Evolutionary conservation across 805 yeast species (phyloP).

Genomic region (Phaffomyces antillensis): DNA sequence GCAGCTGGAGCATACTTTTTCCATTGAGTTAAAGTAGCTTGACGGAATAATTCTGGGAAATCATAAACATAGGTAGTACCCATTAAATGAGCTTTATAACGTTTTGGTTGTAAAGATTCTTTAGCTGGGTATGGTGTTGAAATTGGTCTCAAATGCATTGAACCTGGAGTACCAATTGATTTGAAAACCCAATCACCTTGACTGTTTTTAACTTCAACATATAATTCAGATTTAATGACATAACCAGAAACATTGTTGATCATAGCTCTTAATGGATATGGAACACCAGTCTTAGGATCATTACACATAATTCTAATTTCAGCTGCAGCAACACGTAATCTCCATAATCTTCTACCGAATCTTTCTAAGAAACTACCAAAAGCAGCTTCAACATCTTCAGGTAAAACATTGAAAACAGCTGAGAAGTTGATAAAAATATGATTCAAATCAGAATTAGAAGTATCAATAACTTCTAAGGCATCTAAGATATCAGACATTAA

Average conservation of each 20-base stretch:
- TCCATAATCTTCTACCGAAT: slow-evolving; percentile 94
- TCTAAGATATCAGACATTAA: slow-evolving; percentile 94
- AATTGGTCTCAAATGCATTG: slow-evolving; percentile 95
- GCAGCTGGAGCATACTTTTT: slow-evolving; percentile 48
- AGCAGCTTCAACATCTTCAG: slow-evolving; percentile 95
- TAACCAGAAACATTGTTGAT: slow-evolving; percentile 96
- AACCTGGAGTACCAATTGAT: slow-evolving; percentile 89
- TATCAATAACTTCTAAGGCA: slow-evolving; percentile 88
- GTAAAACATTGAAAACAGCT: slow-evolving; percentile 89
- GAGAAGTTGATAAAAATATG: slow-evolving; percentile 96
- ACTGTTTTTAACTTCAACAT: slow-evolving; percentile 87
- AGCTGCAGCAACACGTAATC: slow-evolving; percentile 94
- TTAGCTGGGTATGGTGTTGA: slow-evolving; percentile 96
- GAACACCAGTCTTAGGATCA: slow-evolving; percentile 78
- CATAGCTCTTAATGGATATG: slow-evolving; percentile 94
- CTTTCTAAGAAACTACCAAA: slow-evolving; percentile 97
- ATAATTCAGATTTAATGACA: slow-evolving; percentile 91
- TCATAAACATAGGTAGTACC: slow-evolving; percentile 98
- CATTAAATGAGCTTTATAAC: slow-evolving; percentile 96
- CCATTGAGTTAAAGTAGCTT: slow-evolving; percentile 85
- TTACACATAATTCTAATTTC: slow-evolving; percentile 95
- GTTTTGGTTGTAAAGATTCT: slow-evolving; percentile 96
- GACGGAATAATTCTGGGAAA: slow-evolving; percentile 97
- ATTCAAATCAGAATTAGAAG: slow-evolving; percentile 91
- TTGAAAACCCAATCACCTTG: slow-evolving; percentile 97